phyloP scores from a whole-genome alignment of 2,329 filamentous ascomycete species.

The Biscogniauxia sp. region DNA sequence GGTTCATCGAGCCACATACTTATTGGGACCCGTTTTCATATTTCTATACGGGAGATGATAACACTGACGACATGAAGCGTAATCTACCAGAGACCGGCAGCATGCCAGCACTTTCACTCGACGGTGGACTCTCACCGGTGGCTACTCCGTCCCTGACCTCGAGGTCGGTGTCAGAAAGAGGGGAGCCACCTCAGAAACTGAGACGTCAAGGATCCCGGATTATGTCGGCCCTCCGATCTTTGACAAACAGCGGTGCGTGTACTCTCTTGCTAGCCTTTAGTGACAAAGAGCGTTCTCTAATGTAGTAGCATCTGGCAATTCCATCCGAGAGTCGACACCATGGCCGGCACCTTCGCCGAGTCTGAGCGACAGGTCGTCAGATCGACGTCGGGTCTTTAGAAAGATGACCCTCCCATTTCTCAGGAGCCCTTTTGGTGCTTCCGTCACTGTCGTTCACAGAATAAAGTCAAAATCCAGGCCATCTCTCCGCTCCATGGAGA shows the following conservation, averaged over 20 bases:
- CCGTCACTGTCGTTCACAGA: constrained; percentile 42
- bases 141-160: constrained; percentile 23
- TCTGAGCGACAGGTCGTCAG: constrained; percentile 16
- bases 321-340: constrained; percentile 18
- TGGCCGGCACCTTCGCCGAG: constrained; percentile 25
- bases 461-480: constrained; percentile 37
- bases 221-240: constrained; percentile 40
- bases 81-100: constrained; percentile 18
- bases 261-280: not conserved
- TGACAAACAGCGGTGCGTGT: constrained; percentile 38
- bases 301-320: constrained; percentile 24
- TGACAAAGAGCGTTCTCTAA: constrained; percentile 9
- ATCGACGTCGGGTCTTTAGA: constrained; percentile 26
- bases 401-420: constrained; percentile 42
- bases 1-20: not conserved
- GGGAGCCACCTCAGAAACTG: constrained; percentile 35
- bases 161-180: constrained; percentile 24
- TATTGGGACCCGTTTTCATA: not conserved
- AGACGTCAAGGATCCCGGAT: constrained; percentile 41
- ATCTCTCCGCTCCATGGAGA: constrained; percentile 36
- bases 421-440: constrained; percentile 37
- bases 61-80: constrained; percentile 24
- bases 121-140: constrained; percentile 18
- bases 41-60: not conserved
- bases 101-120: constrained; percentile 16